Evolutionary conservation across 164 flowering plant species (phyloP).

Genomic region (Akebia trifoliata): DNA sequence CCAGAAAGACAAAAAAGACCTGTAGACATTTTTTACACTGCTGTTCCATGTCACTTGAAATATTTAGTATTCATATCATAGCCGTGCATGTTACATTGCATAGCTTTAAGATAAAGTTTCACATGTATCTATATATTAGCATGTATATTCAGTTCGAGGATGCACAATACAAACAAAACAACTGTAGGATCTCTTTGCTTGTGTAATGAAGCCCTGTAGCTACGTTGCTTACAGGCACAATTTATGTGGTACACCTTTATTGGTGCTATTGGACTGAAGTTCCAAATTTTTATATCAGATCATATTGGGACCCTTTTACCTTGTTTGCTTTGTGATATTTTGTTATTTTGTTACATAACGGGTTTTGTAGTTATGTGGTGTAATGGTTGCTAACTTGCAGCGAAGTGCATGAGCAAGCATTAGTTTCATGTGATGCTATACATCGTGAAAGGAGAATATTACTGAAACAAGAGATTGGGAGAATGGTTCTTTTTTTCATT

Average conservation of each 20-base stretch:
- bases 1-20: background rate
- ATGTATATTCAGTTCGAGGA: too few relatives aligned
- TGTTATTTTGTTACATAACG: background rate
- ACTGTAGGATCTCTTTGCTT: background rate
- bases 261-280: background rate
- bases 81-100: too few relatives aligned
- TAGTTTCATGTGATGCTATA: conserved; percentile 76
- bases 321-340: background rate
- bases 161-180: background rate
- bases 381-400: conserved; percentile 32
- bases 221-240: too few relatives aligned
- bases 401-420: conserved; percentile 95
- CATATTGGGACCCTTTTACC: background rate
- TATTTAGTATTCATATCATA: too few relatives aligned
- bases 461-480: conserved; percentile 92
- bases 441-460: conserved; percentile 88
- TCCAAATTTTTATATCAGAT: background rate
- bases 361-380: conserved; percentile 4
- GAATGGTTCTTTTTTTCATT: conserved; percentile 91
- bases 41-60: too few relatives aligned
- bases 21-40: too few relatives aligned
- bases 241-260: too few relatives aligned
- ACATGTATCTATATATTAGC: too few relatives aligned
- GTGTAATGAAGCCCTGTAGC: background rate
- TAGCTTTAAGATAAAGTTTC: too few relatives aligned